Base-by-base conservation (phyloP, 2,329 filamentous ascomycete species). In the Paracorniculantispora psalliotae region DNA sequence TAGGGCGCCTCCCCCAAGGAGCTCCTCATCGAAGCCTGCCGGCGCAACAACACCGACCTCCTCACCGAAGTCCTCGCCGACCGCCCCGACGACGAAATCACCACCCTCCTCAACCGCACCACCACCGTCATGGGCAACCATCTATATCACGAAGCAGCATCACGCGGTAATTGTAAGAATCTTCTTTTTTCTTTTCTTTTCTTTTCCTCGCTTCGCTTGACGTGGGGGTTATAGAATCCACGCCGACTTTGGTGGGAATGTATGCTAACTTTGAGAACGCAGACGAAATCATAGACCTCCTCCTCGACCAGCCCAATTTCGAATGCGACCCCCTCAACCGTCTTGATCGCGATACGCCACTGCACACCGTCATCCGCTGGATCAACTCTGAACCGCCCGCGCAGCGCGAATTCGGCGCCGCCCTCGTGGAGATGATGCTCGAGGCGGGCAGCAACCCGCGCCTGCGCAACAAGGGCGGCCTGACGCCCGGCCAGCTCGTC, bases 1-100 rank as follows among this genome's bases (percentile, higher is more conserved):
- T 57, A 96, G 89, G 94, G 93, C 72, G 93, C 93, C 66, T 90
- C 90, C 61, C 85, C 87, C 49, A 82, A 87, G 73, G 93, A 97
- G 78, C 84, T 90, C 69, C 84, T 97, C 67, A 85, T 97, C 75
- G 93, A 96, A 79, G 91, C 94, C 67, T 96, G 90, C 77, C 91
- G 93, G 62, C 85, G 92, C 69, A 93, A 97, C 81, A 97, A 97
- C 76, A 87, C 87, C 65, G 88, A 93, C 57, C 85, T 97, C 61
- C 85, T 97, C 59, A 77, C 83, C 67, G 88, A 94, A 67, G 82
- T 92, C 59, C 81, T 97, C 65, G 75, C 82, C 44, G 76, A 77
- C 64, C 82, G 83, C 64, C 75, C 77, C 60, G 85, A 87, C 57
- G 81, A 84, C 61, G 81, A 89, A 67, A 85, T 91, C 61, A 86